Evolutionary conservation across 192 early-diverging fungal species (phyloP), one percentile per base, ranked within the genome.

Genomic region (Coemansia sp.): DNA sequence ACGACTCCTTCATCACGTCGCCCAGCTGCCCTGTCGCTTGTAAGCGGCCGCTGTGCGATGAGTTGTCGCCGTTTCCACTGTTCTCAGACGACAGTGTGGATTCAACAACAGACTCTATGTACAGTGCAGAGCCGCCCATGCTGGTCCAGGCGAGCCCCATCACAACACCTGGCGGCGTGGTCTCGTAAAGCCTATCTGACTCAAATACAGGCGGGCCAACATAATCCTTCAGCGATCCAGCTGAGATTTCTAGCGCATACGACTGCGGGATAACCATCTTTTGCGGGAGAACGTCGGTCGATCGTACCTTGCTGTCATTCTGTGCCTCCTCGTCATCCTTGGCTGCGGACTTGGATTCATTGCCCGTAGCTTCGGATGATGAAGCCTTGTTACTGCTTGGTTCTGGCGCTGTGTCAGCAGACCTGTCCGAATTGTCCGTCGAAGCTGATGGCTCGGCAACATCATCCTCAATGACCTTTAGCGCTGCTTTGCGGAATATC

Each of bases 131-230:
- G 26, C 97, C 95, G 64, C 95, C 96, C 88, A 99, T 91, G 34
- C 88, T 90, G 0, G 95, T 99, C 95, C 95, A 99, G 3, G 97
- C 97, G 53, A 99, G 82, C 23, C 97, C 97, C 95, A 99, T 99
- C 31, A 97, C 91, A 18, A 99, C 95, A 45, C 97, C 97, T 4
- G 94, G 84, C 13, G 94, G 95, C 0, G 95, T 95, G 18, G 63
- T 70, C 25, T 96, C 94, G 72, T 97, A 99, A 49, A 99, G 85
- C 34, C 95, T 84, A 66, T 99, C 97, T 9, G 88, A 85, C 21
- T 90, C 90, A 76, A 89, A 99, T 2, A 92, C 72, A 6, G 95
- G 94, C 28, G 89, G 88, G 1, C 95, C 97, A 35, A 99, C 95
- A 78, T 91, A 99, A 40, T 96, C 93, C 70, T 92, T 94, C 48